Evolutionary conservation across 768 basidiomycete species (phyloP).

Genomic region (Antrodiella citrinella): DNA sequence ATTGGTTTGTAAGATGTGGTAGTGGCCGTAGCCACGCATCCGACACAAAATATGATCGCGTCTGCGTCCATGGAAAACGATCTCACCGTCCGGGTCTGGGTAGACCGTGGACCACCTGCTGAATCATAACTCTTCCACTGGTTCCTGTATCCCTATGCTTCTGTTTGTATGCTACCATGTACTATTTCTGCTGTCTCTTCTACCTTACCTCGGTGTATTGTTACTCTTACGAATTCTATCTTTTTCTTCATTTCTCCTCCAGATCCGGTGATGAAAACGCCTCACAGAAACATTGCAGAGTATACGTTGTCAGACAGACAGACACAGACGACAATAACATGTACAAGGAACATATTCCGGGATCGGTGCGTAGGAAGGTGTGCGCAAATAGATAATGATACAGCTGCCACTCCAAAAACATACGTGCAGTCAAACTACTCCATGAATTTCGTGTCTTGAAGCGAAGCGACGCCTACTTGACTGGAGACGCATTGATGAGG

Average conservation of each 20-base stretch:
- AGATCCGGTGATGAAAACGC: too few relatives aligned
- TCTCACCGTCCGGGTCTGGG: conserved; percentile 77
- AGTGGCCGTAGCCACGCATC: conserved; percentile 56
- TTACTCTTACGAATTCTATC: too few relatives aligned
- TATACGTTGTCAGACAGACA: too few relatives aligned
- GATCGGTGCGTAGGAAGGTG: conserved; percentile 5
- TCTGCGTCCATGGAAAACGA: conserved; percentile 84
- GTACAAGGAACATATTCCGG: neutral
- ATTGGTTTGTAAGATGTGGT: neutral
- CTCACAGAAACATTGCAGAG: too few relatives aligned
- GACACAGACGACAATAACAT: neutral
- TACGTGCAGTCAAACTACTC: neutral
- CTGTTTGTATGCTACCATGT: neutral
- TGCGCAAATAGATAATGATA: conserved; percentile 4
- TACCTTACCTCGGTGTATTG: conserved; percentile 4
- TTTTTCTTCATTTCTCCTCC: too few relatives aligned
- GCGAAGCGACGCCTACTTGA: conserved; percentile 30
- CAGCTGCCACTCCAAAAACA: neutral
- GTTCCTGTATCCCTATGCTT: neutral
- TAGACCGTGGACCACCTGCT: conserved; percentile 32
- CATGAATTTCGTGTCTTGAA: neutral
- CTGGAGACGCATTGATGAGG: conserved; percentile 51
- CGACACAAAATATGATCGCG: conserved; percentile 78
- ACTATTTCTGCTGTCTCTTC: neutral
- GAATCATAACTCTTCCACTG: neutral